These are phyloP conservation scores for Lichtheimia ramosa DNA, from an alignment of 371 early-diverging fungal genomes.

Conservation along the genomic window DNA sequence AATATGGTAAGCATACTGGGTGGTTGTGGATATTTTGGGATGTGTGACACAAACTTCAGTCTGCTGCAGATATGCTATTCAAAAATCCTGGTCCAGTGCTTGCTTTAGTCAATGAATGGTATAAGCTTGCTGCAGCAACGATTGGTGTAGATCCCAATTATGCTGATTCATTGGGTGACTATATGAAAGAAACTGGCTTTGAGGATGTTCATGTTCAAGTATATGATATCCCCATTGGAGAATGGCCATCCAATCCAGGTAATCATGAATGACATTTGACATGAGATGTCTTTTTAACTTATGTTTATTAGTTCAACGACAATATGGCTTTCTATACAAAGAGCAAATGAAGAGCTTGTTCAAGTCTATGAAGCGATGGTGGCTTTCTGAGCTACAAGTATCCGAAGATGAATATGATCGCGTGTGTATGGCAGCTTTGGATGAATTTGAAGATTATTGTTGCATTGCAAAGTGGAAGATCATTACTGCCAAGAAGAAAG, in stretches of 20 bases:
- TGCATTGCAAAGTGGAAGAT: constrained; percentile 25
- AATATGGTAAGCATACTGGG: constrained; percentile 23
- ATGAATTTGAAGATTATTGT: constrained; percentile 32
- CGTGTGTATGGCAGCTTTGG: constrained; percentile 24
- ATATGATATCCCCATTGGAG: constrained; percentile 45
- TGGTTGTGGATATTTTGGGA: neutral
- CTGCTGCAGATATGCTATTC: constrained; percentile 24
- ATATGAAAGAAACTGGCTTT: constrained; percentile 32
- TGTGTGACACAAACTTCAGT: neutral
- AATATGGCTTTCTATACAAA: constrained; percentile 42
- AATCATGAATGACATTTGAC: neutral
- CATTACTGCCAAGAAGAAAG: constrained; percentile 24
- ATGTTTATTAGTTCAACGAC: constrained; percentile 27
- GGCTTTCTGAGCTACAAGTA: constrained; percentile 34
- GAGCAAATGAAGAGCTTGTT: constrained; percentile 44
- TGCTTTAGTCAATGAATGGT: constrained; percentile 44
- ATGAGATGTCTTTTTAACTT: no score
- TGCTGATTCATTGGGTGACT: constrained; percentile 13
- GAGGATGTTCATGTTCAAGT: constrained; percentile 20
- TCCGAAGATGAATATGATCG: constrained; percentile 22
- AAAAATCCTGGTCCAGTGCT: constrained; percentile 38
- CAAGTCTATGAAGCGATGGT: constrained; percentile 46
- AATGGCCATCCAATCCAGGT: constrained; percentile 46
- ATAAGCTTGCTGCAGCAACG: constrained; percentile 24
- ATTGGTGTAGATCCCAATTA: constrained; percentile 33